phyloP scores from a whole-genome alignment of 2,329 filamentous ascomycete species.

The Parafenestella ontariensis region DNA sequence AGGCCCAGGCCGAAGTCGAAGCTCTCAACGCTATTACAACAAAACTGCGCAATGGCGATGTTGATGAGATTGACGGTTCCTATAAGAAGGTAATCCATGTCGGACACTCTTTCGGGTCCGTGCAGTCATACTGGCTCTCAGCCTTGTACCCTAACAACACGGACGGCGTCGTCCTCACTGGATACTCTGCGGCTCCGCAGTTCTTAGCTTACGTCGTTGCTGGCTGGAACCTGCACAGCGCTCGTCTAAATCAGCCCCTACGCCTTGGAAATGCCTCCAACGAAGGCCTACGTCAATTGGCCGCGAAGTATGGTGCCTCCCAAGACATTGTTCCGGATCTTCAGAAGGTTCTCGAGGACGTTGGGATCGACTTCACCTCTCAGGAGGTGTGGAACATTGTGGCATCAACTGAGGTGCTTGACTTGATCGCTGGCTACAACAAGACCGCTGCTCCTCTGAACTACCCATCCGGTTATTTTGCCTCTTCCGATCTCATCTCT shows the following conservation, averaged over 20 bases:
- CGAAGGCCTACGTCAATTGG: conserved; percentile 10
- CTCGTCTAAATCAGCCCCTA: conserved; percentile 51
- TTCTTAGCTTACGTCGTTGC: conserved; percentile 55
- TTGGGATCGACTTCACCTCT: conserved; percentile 17
- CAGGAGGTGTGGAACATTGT: conserved; percentile 39
- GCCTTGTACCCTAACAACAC: conserved; percentile 60
- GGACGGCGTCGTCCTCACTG: conserved; percentile 67
- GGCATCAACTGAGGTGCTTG: conserved; percentile 36
- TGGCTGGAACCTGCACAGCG: conserved; percentile 58
- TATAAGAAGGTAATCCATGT: conserved; percentile 63
- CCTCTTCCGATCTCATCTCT: conserved; percentile 54
- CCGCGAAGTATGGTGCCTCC: conserved; percentile 15
- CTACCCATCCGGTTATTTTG: conserved; percentile 61
- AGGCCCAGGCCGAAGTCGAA: conserved; percentile 64
- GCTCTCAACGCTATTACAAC: conserved; percentile 63
- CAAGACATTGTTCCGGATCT: conserved; percentile 23
- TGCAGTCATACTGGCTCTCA: conserved; percentile 64
- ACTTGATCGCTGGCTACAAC: conserved; percentile 43
- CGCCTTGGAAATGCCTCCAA: conserved; percentile 46
- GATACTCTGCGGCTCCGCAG: conserved; percentile 60
- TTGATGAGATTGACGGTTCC: conserved; percentile 51
- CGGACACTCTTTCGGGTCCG: conserved; percentile 70
- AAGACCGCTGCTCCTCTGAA: conserved; percentile 28
- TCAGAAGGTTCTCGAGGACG: conserved; percentile 20
- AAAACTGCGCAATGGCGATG: conserved; percentile 54